Base-by-base conservation (phyloP, 176 grass and related monocot genomes). In the Oryza nivara region DNA sequence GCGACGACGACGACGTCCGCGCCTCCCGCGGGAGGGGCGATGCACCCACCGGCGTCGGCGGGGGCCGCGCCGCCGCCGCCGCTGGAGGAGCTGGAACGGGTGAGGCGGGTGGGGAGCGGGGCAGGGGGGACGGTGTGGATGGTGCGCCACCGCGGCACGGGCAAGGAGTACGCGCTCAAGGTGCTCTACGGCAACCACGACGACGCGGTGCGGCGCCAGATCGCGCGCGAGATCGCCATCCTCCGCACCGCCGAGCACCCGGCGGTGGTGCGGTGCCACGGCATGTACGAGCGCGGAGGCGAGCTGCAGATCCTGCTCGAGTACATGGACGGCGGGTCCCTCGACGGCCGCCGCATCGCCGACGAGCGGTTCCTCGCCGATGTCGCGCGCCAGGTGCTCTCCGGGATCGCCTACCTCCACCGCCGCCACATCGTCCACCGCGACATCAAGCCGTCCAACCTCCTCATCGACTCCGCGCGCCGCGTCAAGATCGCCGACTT, bases 401-500 rank as follows among this genome's bases (percentile, higher is more conserved):
- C 85, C 9, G 93, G 91, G 0, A 78, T 98, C 70, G 85, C 85
- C 0, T 98, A 98, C 81, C 96, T 98, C 83, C 96, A 98, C 86
- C 83, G 88, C 36, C 81, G 81, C 80, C 91, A 76, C 88, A 98
- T 98, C 88, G 96, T 98, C 73, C 96, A 98, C 93, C 89, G 93
- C 25, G 96, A 98, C 86, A 98, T 96, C 87, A 98, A 96, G 89
- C 93, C 96, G 1, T 98, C 93, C 44, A 94, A 99, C 84, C 91
- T 99, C 34, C 90, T 99, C 85, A 95, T 96, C 87, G 85, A 98
- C 81, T 63, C 89, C 17, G 71, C 67, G 67, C 83, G 85, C 15
- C 86, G 90, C 13, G 83, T 96, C 70, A 99, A 99, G 93, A 99
- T 99, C 85, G 93, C 96, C 1, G 93, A 99, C 83, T 99, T 99